A percentile compares a stretch with the other conserved stretches of the same genome.
Conservation (phyloP, 768 basidiomycete genomes). For the Daedaleopsis nitida region DNA sequence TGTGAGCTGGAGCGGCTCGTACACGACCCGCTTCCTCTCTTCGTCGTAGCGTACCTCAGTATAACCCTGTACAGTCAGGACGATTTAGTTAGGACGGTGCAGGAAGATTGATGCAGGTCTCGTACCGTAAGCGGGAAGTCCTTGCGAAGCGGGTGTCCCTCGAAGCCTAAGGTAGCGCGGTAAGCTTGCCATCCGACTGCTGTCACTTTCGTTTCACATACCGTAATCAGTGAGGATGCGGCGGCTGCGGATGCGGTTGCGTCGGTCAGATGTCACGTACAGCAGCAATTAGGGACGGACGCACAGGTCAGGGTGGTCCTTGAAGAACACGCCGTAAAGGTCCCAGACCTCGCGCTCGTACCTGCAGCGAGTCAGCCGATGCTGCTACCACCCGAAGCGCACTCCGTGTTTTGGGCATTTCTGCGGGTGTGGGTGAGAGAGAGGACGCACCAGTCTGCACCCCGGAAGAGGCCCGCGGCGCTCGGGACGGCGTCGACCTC, state of each 20-base stretch:
- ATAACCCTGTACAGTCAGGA: constrained; percentile 70
- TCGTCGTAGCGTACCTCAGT: constrained; percentile 98
- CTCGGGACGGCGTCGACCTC: constrained; percentile 93
- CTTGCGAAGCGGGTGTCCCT: constrained; percentile 96
- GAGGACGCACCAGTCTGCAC: constrained; percentile 86
- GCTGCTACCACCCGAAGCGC: too few species aligned
- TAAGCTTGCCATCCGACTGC: neutral
- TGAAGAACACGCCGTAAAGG: constrained; percentile 95
- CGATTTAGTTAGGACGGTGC: neutral
- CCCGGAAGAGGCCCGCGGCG: constrained; percentile 73
- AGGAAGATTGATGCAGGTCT: neutral
- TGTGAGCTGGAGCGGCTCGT: constrained; percentile 95
- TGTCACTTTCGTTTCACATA: constrained; percentile 32
- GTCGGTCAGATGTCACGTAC: constrained; percentile 21
- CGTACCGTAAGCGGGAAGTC: constrained; percentile 94
- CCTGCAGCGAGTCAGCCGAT: constrained; percentile 42
- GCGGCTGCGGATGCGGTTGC: constrained; percentile 68
- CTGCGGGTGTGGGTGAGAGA: too few species aligned
- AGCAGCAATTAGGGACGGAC: constrained; percentile 33
- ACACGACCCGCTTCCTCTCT: constrained; percentile 95
- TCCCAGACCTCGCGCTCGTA: constrained; percentile 99
- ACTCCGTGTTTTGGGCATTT: too few species aligned
- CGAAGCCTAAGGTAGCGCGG: constrained; percentile 63
- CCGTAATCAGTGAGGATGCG: constrained; percentile 99
- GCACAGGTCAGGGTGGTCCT: constrained; percentile 93